A percentile compares a stretch with the other conserved stretches of the same genome.
Conservation (phyloP, 805 yeast species). For the Wickerhamiella slavikovae region DNA sequence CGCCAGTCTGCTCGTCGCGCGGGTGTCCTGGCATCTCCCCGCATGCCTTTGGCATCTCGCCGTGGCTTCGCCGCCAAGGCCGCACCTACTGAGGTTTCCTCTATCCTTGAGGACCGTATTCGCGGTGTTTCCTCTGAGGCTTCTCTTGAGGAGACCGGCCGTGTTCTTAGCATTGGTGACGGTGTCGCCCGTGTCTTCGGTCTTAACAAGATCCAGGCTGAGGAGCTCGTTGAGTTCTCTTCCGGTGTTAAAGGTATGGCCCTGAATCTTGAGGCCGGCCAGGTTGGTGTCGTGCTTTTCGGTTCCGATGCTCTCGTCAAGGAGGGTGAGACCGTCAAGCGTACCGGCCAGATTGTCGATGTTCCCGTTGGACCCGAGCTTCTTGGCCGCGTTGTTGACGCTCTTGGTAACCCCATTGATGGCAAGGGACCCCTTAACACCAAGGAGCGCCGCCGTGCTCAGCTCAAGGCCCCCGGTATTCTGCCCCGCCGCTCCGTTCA, state of each 20-base stretch:
- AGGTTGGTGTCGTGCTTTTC: conserved; percentile 98
- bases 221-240: conserved; percentile 96
- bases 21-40: conserved; percentile 17
- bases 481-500: conserved; percentile 95
- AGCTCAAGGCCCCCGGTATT: conserved; percentile 99
- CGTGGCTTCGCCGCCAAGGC: conserved; percentile 94
- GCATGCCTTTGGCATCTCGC: conserved; percentile 12
- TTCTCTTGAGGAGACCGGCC: conserved; percentile 96
- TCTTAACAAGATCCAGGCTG: conserved; percentile 98
- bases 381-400: conserved; percentile 98
- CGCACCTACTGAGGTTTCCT: conserved; percentile 97
- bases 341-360: conserved; percentile 98
- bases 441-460: conserved; percentile 77
- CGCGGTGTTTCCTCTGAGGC: conserved; percentile 98
- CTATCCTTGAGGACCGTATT: conserved; percentile 97
- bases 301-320: conserved; percentile 97
- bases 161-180: conserved; percentile 98
- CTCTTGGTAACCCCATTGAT: conserved; percentile 97
- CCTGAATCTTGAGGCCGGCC: conserved; percentile 98
- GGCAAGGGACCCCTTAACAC: conserved; percentile 97
- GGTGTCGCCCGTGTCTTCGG: conserved; percentile 99
- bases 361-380: conserved; percentile 97
- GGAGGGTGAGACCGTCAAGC: conserved; percentile 99
- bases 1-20: conserved; percentile 21
- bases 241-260: conserved; percentile 99